Base-by-base conservation (phyloP, 768 basidiomycete species). In the Termitomyces sp. region DNA sequence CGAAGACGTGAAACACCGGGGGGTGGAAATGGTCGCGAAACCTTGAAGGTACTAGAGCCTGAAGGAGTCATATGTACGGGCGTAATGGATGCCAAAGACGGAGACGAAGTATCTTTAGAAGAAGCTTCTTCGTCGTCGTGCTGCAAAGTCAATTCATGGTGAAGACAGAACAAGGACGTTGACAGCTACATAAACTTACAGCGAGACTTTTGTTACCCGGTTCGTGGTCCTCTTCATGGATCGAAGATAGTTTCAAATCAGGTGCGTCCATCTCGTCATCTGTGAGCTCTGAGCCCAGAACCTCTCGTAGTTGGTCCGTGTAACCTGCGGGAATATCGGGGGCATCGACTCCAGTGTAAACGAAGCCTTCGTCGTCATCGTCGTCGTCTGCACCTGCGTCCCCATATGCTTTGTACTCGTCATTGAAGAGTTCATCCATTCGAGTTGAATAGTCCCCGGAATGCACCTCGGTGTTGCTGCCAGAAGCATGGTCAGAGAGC, bases 1-100 rank as follows among this genome's bases (percentile, higher is more conserved):
- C 91, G 89, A 46, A 92, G 82, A n/a, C 91, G 83, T 34, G 91
- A 94, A 6, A 91, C 82, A n/a, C 79, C 83, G 4, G 89, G 88
- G 66, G 89, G 86, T 20, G 91, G 71, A 70, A 88, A 91, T 12
- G 86, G 82, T 43, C 82, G 80, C 4, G 82, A 74, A 10, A 81
- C 69, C 63, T 75, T 80, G 17, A 77, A 71, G 32, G 76, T 72
- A 42, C 65, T 72, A 38, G 66, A 66, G 46, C 62, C 67, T 20
- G 79, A 79, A n/a, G 79, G 78, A 11, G 68, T 72, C 37, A 77
- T 65, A 46, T 72, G 71, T 20, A 78, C 76, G 36, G 83, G 76
- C 5, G 79, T 76, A 56, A 73, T 63, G 42, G 73, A 67, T 38
- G 76, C 72, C 50, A 69, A 51, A 36, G 79, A 76, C 38, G 79